Conservation (phyloP, 2,329 filamentous ascomycete genomes). For the Trichoderma sp. region DNA sequence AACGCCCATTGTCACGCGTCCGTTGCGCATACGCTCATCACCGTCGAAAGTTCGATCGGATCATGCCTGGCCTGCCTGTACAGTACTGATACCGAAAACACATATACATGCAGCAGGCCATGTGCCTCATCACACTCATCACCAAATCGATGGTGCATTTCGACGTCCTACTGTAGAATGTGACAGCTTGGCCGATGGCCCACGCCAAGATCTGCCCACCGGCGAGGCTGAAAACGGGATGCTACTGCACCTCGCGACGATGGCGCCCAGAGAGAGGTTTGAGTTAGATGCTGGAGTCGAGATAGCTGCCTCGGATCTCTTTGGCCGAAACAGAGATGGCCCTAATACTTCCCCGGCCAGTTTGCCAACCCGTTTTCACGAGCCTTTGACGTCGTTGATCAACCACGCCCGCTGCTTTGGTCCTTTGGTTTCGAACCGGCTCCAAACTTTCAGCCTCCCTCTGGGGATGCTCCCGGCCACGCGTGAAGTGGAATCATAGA, state of each 20-base stretch:
- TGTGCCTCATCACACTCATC: not conserved
- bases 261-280: conserved; percentile 5
- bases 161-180: not conserved
- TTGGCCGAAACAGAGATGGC: conserved; percentile 16
- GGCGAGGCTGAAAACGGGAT: conserved; percentile 22
- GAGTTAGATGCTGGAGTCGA: conserved; percentile 17
- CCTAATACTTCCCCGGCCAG: not conserved
- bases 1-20: not conserved
- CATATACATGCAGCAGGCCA: not conserved
- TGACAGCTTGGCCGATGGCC: conserved; percentile 12
- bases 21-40: not conserved
- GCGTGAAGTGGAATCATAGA: not conserved
- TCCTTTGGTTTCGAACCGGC: not conserved
- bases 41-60: conserved; percentile 7
- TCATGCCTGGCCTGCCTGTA: conserved; percentile 1
- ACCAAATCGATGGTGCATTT: conserved; percentile 7
- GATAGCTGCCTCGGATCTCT: conserved; percentile 15
- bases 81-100: not conserved
- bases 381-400: not conserved
- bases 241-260: conserved; percentile 22
- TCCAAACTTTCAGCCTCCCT: not conserved
- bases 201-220: conserved; percentile 20
- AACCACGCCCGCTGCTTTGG: not conserved
- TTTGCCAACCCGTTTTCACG: not conserved
- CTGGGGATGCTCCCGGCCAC: not conserved